Base-by-base conservation (phyloP, 805 yeast species). In the Kazachstania psychrophila region DNA sequence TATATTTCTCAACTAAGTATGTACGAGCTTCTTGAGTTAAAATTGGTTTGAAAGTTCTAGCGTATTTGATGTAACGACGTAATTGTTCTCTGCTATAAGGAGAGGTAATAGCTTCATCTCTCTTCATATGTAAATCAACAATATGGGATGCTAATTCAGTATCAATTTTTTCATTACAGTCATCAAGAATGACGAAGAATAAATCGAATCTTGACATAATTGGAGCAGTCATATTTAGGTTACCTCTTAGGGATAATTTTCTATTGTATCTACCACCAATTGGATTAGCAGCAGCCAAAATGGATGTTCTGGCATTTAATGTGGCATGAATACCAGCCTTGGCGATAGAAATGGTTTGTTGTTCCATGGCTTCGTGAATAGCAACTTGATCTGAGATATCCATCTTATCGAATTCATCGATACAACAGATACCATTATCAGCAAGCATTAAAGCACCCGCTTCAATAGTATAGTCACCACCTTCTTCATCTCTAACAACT, bases 321-420 rank as follows among this genome's bases (percentile, higher is more conserved):
- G 98, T 92, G 2, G 98, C 97, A 55, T 92, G 96, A 45, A 92
- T 92, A 54, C 98, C 98, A 1, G 98, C 98, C 60, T 92, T 92
- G 9, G 98, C 96, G 53, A 92, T 92, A 12, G 96, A 88, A 47
- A 92, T 92, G 0, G 98, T 92, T 62, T 92, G 98, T 64, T 92
- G 98, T 70, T 92, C 98, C 98, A 92, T 92, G 17, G 97, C 98
- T 66, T 92, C 98, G 65, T 92, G 98, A 65, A 92, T 89, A 3
- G 97, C 97, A 38, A 92, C 97, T 64, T 92, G 97, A 62, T 92
- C 97, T 1, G 78, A 63, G 29, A 88, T 61, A 60, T 89, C 96
- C 98, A 92, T 92, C 66, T 92, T 92, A 58, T 92, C 98, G 51
- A 92, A 92, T 65, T 92, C 98, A 60, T 92, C 98, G 60, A 92